Evolutionary conservation across 140 eudicot genomes (phyloP).

Genomic region (Anethum foeniculum): DNA sequence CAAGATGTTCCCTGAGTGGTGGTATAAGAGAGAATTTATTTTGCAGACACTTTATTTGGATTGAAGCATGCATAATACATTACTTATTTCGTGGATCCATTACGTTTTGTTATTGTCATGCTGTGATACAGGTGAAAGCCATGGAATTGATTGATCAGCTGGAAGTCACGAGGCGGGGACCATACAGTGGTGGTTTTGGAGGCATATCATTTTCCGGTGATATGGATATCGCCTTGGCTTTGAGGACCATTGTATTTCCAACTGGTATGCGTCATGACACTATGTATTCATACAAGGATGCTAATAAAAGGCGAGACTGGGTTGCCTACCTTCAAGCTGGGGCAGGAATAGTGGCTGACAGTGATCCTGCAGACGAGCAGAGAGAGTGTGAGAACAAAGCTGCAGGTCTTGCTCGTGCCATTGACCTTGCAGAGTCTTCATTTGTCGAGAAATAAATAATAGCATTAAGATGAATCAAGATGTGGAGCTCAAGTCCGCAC

Average conservation of each 20-base stretch:
- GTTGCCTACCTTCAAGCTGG: constrained; percentile 91
- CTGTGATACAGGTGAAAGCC: constrained; percentile 63
- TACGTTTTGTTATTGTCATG: background rate
- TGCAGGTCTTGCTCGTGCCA: constrained; percentile 88
- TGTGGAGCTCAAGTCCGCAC: background rate
- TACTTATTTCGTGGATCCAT: background rate
- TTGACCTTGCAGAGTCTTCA: constrained; percentile 95
- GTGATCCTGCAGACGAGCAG: constrained; percentile 79
- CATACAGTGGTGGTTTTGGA: constrained; percentile 95
- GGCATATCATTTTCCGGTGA: constrained; percentile 86
- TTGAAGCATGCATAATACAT: background rate
- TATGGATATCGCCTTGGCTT: constrained; percentile 85
- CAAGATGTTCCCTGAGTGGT: background rate
- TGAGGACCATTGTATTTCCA: constrained; percentile 85
- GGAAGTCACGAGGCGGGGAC: constrained; percentile 81
- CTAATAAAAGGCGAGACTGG: constrained; percentile 70
- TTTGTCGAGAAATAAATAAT: constrained; percentile 64
- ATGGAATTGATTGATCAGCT: constrained; percentile 87
- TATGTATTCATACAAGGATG: constrained; percentile 67
- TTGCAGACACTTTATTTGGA: background rate
- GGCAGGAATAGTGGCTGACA: constrained; percentile 87
- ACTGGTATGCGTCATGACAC: constrained; percentile 66
- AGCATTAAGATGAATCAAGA: background rate
- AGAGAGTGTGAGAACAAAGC: constrained; percentile 88
- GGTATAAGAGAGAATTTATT: background rate